Percentiles rank a stretch among this genome's conserved stretches.
phyloP scores from a whole-genome alignment of 805 yeast genomes.

The Metschnikowia shivogae region DNA sequence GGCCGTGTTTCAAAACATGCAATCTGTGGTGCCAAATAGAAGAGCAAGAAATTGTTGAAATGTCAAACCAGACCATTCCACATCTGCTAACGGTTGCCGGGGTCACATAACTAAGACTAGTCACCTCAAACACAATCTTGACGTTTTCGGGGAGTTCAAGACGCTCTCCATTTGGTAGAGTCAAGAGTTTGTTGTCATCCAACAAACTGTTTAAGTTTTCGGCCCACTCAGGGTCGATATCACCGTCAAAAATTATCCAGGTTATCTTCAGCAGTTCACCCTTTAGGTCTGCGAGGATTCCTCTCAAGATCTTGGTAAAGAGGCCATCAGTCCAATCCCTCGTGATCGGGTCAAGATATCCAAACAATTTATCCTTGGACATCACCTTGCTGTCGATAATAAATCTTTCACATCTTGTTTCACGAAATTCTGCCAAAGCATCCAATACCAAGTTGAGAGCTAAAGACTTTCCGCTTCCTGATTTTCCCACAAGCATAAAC shows the following conservation, averaged over 20 bases:
- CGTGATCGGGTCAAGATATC: constrained; percentile 67
- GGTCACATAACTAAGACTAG: constrained; percentile 61
- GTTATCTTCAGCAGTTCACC: constrained; percentile 54
- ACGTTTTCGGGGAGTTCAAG: constrained; percentile 61
- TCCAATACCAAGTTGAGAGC: constrained; percentile 47
- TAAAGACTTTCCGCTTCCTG: constrained; percentile 73
- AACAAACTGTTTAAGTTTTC: constrained; percentile 86
- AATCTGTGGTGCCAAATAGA: constrained; percentile 14
- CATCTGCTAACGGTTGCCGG: constrained; percentile 92
- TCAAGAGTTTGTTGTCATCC: constrained; percentile 79
- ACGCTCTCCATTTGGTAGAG: constrained; percentile 89
- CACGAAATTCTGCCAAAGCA: constrained; percentile 36
- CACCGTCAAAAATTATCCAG: constrained; percentile 90
- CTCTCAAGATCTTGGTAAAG: constrained; percentile 63
- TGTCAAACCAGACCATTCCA: constrained; percentile 78
- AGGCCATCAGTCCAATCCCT: constrained; percentile 93
- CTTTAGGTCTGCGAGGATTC: constrained; percentile 48
- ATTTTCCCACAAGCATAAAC: constrained; percentile 68
- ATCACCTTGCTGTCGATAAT: constrained; percentile 74
- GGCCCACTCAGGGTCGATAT: constrained; percentile 90
- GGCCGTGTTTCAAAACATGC: constrained; percentile 5
- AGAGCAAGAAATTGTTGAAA: constrained; percentile 18
- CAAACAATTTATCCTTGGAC: constrained; percentile 62
- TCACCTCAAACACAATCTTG: constrained; percentile 73
- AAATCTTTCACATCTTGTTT: constrained; percentile 30